Percentiles rank a stretch among this genome's conserved stretches.
These are phyloP conservation scores for Chlamydomonas sphaeroides DNA, from an alignment of 139 green algal species.

Conservation along the genomic window DNA sequence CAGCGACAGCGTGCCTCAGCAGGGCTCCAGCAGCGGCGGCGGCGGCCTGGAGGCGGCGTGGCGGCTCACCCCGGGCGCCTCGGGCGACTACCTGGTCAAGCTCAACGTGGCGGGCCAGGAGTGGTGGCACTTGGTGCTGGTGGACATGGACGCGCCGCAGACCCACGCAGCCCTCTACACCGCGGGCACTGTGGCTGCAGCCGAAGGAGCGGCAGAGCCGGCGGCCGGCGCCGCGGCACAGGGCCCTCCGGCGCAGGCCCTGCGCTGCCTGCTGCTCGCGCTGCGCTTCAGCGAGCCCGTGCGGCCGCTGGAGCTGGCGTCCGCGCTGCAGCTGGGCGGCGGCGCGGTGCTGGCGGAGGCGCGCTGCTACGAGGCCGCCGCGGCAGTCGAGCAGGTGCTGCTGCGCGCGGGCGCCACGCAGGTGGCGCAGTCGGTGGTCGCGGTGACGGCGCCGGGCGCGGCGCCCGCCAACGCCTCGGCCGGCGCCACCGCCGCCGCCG, in stretches of 20 bases:
- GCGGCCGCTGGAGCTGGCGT: neutral
- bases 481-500: no score
- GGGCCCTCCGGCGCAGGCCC: no score
- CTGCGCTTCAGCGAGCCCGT: neutral
- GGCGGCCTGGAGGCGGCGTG: neutral
- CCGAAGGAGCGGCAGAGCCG: neutral
- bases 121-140: slow-evolving; percentile 11
- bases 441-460: neutral
- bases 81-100: neutral
- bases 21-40: no score
- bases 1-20: no score
- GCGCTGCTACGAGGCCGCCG: neutral
- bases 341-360: neutral
- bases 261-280: neutral
- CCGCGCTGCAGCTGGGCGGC: neutral
- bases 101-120: neutral
- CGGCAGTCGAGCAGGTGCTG: neutral
- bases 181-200: neutral
- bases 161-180: neutral
- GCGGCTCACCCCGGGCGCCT: neutral
- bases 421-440: neutral
- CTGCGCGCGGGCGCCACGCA: neutral
- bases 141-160: neutral
- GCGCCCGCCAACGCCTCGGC: no score
- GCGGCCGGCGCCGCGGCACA: no score